Evolutionary conservation across 2,329 filamentous ascomycete genomes (phyloP), one percentile per base, ranked within the genome.

Genomic region (Chaetomium strumarium): DNA sequence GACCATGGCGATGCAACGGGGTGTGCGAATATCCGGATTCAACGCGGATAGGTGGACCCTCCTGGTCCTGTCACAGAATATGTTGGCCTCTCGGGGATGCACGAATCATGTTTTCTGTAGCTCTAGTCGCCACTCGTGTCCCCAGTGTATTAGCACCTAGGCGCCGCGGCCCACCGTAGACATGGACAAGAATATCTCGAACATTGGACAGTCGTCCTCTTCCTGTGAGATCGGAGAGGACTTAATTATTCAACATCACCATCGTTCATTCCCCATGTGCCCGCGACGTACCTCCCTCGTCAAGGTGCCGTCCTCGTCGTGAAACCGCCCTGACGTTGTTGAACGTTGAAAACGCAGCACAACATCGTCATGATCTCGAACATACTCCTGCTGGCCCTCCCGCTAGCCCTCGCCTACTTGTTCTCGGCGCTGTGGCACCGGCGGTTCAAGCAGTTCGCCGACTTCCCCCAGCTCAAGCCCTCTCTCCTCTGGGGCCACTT

Each of bases 401-500:
- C 52, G 40, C 51, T 57, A 2, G 43, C 59, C 30, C 50, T 16
- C 8, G 42, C 42, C 4, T 62, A 57, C 46, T 43, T 61, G 10
- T 46, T 55, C 46, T 34, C 33, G 16, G 37, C 46, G 13, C 9
- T 59, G 12, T 52, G 55, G 30, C 54, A 61, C 37, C 40, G 43
- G 6, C 60, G 63, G 31, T 59, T 60, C 51, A 58, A 51, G 33
- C 62, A 64, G 44, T 61, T 56, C 34, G 58, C 55, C 11, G 29
- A 50, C 19, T 46, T 63, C 19, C 62, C 62, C 1, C 62, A 63
- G 48, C 51, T 57, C 17, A 55, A 53, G 33, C 37, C 60, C 5
- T 63, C 62, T 12, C 33, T 60, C 3, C 1, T 64, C 43, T 63
- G 58, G 60, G 61, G 63, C 1, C 60, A 64, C 50, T 17, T 64